These are phyloP conservation scores for Asterella californica DNA, from an alignment of 225 moss, liverwort and hornwort species.

Conservation along the genomic window DNA sequence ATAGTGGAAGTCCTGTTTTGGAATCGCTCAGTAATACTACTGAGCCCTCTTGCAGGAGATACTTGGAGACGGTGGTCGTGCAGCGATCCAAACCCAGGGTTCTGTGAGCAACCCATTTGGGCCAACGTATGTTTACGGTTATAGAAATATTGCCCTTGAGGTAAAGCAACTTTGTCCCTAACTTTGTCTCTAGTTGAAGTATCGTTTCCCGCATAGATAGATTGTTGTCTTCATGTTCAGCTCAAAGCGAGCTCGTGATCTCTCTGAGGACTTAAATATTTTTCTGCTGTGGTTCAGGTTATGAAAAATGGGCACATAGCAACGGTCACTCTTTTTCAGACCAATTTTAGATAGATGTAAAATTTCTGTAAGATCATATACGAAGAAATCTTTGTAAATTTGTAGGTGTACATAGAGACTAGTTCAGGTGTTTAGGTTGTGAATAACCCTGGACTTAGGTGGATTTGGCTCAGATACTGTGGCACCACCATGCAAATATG, in stretches of 20 bases:
- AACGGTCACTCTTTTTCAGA: slow-evolving; percentile 93
- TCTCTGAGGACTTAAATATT: neutral
- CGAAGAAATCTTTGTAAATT: slow-evolving; percentile 2
- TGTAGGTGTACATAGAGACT: slow-evolving; percentile 21
- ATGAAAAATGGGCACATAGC: slow-evolving; percentile 98
- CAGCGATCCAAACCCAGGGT: slow-evolving; percentile 97
- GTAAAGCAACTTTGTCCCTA: slow-evolving; percentile 16
- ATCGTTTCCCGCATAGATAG: neutral
- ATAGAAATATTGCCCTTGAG: slow-evolving; percentile 90
- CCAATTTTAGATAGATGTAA: slow-evolving; percentile 40
- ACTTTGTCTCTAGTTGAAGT: neutral
- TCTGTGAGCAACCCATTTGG: slow-evolving; percentile 99
- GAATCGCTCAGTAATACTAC: neutral
- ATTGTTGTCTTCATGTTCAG: neutral
- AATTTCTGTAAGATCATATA: slow-evolving; percentile 1
- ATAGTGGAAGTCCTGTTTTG: neutral
- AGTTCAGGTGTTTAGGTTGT: slow-evolving; percentile 16
- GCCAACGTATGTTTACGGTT: slow-evolving; percentile 97
- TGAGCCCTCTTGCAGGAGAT: slow-evolving; percentile 46
- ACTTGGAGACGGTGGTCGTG: slow-evolving; percentile 93
- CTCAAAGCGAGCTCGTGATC: neutral
- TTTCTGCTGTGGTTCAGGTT: slow-evolving; percentile 44
- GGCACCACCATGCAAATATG: neutral
- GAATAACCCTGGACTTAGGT: slow-evolving; percentile 15
- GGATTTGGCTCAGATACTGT: slow-evolving; percentile 5